A percentile compares a stretch with the other conserved stretches of the same genome.
Evolutionary conservation across 2,329 filamentous ascomycete genomes (phyloP).

Genomic region (Fusarium lateritium): DNA sequence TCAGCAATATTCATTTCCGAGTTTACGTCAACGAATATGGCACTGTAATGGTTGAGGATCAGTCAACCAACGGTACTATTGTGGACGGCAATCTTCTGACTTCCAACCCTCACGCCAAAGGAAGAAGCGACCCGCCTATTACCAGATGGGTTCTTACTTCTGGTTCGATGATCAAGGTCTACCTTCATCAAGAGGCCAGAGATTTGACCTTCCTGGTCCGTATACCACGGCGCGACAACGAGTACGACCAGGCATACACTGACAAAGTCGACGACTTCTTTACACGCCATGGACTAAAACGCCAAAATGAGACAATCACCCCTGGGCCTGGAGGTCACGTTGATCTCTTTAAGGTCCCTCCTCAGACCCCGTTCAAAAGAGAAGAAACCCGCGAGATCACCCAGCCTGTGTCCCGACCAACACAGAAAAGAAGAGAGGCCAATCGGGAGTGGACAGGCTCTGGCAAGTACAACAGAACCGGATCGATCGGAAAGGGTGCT

Average conservation of each 20-base stretch:
- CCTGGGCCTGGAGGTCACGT: conserved; percentile 64
- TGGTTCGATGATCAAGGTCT: conserved; percentile 81
- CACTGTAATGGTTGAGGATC: conserved; percentile 91
- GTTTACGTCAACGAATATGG: conserved; percentile 92
- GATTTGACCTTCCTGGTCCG: conserved; percentile 89
- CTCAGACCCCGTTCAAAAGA: conserved; percentile 38
- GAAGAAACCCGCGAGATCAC: conserved; percentile 41
- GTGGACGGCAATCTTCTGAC: conserved; percentile 81
- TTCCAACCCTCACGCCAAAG: conserved; percentile 56
- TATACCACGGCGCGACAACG: conserved; percentile 81
- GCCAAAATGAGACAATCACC: conserved; percentile 61
- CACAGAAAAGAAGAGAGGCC: conserved; percentile 48
- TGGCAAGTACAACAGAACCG: conserved; percentile 85
- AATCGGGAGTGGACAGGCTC: conserved; percentile 85
- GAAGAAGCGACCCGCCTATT: conserved; percentile 53
- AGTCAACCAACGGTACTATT: conserved; percentile 95
- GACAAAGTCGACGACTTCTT: conserved; percentile 80
- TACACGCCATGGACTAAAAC: conserved; percentile 53
- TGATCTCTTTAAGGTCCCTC: conserved; percentile 53
- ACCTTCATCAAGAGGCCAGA: conserved; percentile 63
- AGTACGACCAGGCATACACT: conserved; percentile 75
- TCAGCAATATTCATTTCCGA: conserved; percentile 97
- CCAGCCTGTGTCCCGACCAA: conserved; percentile 25
- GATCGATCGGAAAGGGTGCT: conserved; percentile 89
- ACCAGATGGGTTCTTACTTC: conserved; percentile 75